Evolutionary conservation across 2,329 filamentous ascomycete genomes (phyloP).

Genomic region (Achaetomium macrosporum): DNA sequence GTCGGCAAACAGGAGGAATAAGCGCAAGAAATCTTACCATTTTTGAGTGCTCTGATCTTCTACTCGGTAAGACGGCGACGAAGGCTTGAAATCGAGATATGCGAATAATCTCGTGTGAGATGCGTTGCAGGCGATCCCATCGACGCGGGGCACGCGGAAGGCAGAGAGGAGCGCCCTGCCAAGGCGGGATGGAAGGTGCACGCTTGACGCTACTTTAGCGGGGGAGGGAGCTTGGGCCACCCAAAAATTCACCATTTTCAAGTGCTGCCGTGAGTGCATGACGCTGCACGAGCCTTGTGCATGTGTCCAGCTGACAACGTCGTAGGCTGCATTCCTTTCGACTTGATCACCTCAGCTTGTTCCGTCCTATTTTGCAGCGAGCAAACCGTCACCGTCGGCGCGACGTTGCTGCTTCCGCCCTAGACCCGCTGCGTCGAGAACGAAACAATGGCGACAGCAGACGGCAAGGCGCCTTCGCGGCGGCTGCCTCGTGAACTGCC

Average conservation of each 20-base stretch:
- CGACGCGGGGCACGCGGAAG: not conserved
- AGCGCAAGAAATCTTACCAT: not conserved
- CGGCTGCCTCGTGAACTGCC: constrained; percentile 7
- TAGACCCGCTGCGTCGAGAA: not conserved
- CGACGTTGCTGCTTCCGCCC: too few relatives aligned
- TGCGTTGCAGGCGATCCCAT: too few relatives aligned
- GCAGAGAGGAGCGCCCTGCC: not conserved
- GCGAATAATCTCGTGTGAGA: not conserved
- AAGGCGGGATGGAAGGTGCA: not conserved
- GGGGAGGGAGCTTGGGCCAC: constrained; percentile 19
- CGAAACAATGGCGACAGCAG: constrained; percentile 7
- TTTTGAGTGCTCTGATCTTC: not conserved
- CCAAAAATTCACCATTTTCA: not conserved
- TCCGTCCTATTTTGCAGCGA: not conserved
- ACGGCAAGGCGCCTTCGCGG: constrained; percentile 7
- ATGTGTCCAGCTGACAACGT: not conserved
- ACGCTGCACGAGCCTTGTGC: too few relatives aligned
- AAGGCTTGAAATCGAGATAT: not conserved
- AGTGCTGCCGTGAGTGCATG: too few relatives aligned
- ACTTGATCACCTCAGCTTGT: too few relatives aligned
- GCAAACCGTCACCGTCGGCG: too few relatives aligned
- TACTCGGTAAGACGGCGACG: not conserved
- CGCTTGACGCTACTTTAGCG: not conserved
- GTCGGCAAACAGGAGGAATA: not conserved
- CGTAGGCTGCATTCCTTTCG: not conserved